These are phyloP conservation scores for Quercus glauca DNA, from an alignment of 306 rosid species.

Conservation along the genomic window DNA sequence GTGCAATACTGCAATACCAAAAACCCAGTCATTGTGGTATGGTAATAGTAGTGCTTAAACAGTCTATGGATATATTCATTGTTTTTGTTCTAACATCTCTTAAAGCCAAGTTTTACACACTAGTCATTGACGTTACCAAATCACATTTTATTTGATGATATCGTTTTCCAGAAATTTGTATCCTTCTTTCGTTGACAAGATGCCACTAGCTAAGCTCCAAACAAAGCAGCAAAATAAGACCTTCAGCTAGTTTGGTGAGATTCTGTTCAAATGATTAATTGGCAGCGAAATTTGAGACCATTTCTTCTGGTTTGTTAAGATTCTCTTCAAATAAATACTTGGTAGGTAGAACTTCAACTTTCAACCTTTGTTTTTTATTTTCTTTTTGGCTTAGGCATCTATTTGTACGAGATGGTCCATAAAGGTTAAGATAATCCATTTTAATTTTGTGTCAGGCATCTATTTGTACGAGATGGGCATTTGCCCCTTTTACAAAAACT, in stretches of 20 bases:
- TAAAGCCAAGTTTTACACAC: neutral
- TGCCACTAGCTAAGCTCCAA: conserved; percentile 7
- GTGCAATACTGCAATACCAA: conserved; percentile 6
- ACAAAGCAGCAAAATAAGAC: conserved; percentile 23
- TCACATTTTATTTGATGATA: conserved; percentile 26
- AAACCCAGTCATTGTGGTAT: neutral
- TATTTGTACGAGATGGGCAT: too few relatives aligned
- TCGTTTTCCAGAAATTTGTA: conserved; percentile 7
- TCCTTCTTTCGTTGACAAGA: conserved; percentile 6
- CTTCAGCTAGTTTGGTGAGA: conserved; percentile 40
- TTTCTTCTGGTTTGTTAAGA: too few relatives aligned
- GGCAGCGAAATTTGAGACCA: neutral
- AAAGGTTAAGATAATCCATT: too few relatives aligned
- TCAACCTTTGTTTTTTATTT: too few relatives aligned
- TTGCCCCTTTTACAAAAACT: too few relatives aligned
- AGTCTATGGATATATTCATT: conserved; percentile 20
- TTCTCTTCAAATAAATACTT: neutral
- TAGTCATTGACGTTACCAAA: conserved; percentile 26
- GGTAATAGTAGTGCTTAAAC: neutral
- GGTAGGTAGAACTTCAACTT: too few relatives aligned
- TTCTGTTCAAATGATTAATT: conserved; percentile 39
- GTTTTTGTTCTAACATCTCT: conserved; percentile 44
- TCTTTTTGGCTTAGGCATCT: too few relatives aligned
- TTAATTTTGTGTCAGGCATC: too few relatives aligned
- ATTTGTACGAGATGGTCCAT: too few relatives aligned